Evolutionary conservation across 345 rosid species (phyloP).

Genomic region (Abelmoschus esculentus): DNA sequence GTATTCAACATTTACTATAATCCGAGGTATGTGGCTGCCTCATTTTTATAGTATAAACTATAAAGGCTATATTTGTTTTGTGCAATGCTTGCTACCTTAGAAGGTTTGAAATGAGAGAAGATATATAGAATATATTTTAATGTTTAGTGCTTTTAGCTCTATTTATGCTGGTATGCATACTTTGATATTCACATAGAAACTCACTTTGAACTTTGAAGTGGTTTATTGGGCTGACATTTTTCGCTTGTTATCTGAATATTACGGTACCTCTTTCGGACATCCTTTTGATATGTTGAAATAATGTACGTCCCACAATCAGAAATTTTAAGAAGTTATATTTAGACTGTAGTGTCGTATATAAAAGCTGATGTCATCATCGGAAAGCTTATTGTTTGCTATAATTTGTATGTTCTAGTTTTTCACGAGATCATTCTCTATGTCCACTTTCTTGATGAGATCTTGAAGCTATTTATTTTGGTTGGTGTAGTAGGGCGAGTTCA

Average conservation of each 20-base stretch:
- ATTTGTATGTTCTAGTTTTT: background rate
- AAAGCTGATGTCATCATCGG: background rate
- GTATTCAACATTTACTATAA: slow-evolving; percentile 74
- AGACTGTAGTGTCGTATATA: background rate
- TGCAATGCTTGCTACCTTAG: background rate
- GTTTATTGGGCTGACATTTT: background rate
- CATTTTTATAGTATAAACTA: too few relatives aligned
- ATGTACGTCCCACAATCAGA: background rate
- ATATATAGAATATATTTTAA: background rate
- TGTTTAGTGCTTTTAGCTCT: background rate
- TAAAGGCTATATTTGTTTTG: background rate
- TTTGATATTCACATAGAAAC: background rate
- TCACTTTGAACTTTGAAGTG: background rate
- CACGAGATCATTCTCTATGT: background rate
- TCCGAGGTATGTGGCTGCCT: slow-evolving; percentile 56
- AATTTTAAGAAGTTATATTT: background rate
- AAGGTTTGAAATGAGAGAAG: background rate
- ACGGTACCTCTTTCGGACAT: background rate
- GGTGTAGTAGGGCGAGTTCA: slow-evolving; percentile 45
- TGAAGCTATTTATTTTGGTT: background rate
- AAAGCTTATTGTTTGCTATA: background rate
- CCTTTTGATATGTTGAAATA: background rate
- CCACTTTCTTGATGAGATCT: background rate
- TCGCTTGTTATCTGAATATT: background rate
- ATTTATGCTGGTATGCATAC: background rate